These are phyloP conservation scores for Candida pseudoglaebosa DNA, from an alignment of 805 yeast genomes.

Conservation along the genomic window DNA sequence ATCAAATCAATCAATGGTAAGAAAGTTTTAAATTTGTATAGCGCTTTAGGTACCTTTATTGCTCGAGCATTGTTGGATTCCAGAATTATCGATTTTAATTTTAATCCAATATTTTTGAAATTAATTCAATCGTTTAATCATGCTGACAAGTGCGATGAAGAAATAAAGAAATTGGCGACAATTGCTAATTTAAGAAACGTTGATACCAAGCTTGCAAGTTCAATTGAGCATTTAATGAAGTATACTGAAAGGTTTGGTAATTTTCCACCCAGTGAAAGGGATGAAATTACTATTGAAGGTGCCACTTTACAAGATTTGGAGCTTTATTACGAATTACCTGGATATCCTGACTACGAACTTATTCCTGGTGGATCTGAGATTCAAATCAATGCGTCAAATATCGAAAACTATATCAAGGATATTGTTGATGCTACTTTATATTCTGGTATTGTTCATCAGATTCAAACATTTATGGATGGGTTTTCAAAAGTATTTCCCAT, in stretches of 20 bases:
- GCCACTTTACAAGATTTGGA: slow-evolving; percentile 51
- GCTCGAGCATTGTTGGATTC: slow-evolving; percentile 86
- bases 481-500: slow-evolving; percentile 82
- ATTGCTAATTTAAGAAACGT: slow-evolving; percentile 43
- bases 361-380: slow-evolving; percentile 51
- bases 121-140: slow-evolving; percentile 41
- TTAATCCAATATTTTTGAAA: slow-evolving; percentile 68
- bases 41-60: slow-evolving; percentile 72
- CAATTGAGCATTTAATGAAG: slow-evolving; percentile 48
- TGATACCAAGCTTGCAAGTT: slow-evolving; percentile 56
- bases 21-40: slow-evolving; percentile 51
- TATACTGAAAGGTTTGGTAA: slow-evolving; percentile 30
- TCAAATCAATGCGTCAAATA: slow-evolving; percentile 48
- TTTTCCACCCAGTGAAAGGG: slow-evolving; percentile 13
- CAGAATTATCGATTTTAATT: slow-evolving; percentile 78
- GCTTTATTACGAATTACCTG: slow-evolving; percentile 73
- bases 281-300: slow-evolving; percentile 25
- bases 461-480: slow-evolving; percentile 69
- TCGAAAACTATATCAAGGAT: slow-evolving; percentile 51
- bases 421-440: slow-evolving; percentile 60
- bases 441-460: slow-evolving; percentile 61
- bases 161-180: slow-evolving; percentile 20
- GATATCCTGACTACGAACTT: slow-evolving; percentile 59
- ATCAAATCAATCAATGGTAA: slow-evolving; percentile 28
- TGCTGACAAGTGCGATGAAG: slow-evolving; percentile 8